Evolutionary conservation across 1,284 basidiomycete species (phyloP).

Genomic region (Tetrapyrgos nigripes): DNA sequence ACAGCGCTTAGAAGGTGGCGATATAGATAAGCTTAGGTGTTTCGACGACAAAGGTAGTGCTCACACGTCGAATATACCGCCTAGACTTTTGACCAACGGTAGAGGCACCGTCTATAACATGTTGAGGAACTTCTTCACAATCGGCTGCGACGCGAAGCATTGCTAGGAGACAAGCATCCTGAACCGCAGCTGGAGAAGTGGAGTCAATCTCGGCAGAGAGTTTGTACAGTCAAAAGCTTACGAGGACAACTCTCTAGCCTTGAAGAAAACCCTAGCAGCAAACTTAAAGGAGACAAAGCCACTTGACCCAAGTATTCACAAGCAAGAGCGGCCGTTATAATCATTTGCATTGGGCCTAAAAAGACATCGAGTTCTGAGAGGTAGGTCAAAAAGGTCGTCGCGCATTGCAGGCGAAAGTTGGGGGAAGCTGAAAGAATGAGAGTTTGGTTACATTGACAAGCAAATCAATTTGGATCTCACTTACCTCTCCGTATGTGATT

Average conservation of each 20-base stretch:
- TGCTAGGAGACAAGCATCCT: constrained; percentile 71
- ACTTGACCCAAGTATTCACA: constrained; percentile 60
- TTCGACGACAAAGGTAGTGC: constrained; percentile 20
- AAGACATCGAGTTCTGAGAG: constrained; percentile 47
- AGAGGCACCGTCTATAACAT: constrained; percentile 48
- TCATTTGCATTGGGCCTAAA: constrained; percentile 64
- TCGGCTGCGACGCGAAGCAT: constrained; percentile 70
- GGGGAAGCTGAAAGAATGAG: constrained; percentile 39
- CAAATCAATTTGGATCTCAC: not conserved
- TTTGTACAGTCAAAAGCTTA: constrained; percentile 37
- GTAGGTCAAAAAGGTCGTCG: constrained; percentile 55
- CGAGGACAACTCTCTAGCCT: constrained; percentile 53
- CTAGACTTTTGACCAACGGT: constrained; percentile 50
- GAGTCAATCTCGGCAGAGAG: not conserved
- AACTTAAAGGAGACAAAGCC: constrained; percentile 53
- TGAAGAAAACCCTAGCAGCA: constrained; percentile 57
- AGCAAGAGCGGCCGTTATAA: constrained; percentile 67
- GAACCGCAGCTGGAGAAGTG: constrained; percentile 58
- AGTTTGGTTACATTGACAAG: constrained; percentile 4
- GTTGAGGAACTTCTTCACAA: constrained; percentile 57
- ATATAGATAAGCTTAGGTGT: constrained; percentile 13
- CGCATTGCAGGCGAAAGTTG: constrained; percentile 54
- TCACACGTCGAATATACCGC: constrained; percentile 62
- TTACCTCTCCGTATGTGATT: constrained; percentile 54
- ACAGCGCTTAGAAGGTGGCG: constrained; percentile 56